phyloP scores from a whole-genome alignment of 1,284 basidiomycete species.

The Pseudozyma hubeiensis region DNA sequence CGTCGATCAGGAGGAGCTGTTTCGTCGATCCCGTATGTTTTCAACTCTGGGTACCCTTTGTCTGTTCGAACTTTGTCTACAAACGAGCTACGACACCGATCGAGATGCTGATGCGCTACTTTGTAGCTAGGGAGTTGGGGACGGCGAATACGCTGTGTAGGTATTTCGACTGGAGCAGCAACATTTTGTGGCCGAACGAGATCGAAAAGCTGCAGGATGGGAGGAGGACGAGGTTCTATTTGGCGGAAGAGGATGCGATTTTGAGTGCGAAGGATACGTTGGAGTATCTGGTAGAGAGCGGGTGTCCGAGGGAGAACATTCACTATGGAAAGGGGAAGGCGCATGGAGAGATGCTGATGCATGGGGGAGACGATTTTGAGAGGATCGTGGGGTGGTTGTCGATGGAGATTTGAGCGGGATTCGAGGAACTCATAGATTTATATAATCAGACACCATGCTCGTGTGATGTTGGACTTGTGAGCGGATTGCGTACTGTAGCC shows the following conservation, averaged over 20 bases:
- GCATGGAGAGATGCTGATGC: slow-evolving; percentile 60
- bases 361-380: slow-evolving; percentile 39
- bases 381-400: slow-evolving; percentile 43
- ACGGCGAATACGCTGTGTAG: slow-evolving; percentile 58
- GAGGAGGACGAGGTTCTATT: slow-evolving; percentile 42
- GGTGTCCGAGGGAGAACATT: slow-evolving; percentile 43
- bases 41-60: slow-evolving; percentile 61
- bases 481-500: too few relatives aligned
- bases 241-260: slow-evolving; percentile 61
- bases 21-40: slow-evolving; percentile 67
- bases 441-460: too few relatives aligned
- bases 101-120: slow-evolving; percentile 61
- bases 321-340: slow-evolving; percentile 33
- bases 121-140: slow-evolving; percentile 58
- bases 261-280: slow-evolving; percentile 48
- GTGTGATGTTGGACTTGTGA: too few relatives aligned
- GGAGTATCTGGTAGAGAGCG: slow-evolving; percentile 53
- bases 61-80: slow-evolving; percentile 64
- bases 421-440: too few relatives aligned
- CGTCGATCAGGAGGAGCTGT: slow-evolving; percentile 46
- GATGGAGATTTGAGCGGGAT: slow-evolving; percentile 12
- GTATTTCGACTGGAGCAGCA: slow-evolving; percentile 63
- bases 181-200: slow-evolving; percentile 63
- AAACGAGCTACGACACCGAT: slow-evolving; percentile 52
- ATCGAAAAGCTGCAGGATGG: slow-evolving; percentile 43